Base-by-base conservation (phyloP, 495 filamentous ascomycete genomes). In the Chaetomium fimeti region DNA sequence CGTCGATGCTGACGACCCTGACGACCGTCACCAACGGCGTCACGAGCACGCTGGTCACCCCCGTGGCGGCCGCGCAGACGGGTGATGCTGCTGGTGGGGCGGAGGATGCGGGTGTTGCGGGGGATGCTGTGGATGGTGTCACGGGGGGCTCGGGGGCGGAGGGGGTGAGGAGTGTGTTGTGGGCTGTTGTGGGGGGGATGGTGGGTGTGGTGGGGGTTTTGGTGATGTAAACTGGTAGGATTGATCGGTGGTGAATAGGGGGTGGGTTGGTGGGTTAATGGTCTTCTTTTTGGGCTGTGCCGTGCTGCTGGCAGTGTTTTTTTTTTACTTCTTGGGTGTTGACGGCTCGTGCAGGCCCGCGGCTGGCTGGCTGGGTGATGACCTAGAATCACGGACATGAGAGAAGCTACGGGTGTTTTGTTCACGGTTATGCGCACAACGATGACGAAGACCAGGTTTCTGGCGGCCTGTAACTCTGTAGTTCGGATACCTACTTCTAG, bases 11-110 rank as follows among this genome's bases (percentile, higher is more conserved):
- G 45, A 57, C 54, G 15, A 63, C 61, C 12, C 42, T 63, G 28
- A 63, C 61, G 28, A 63, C 53, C 24, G 53, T 63, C 42, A 52
- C 15, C 5, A 24, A 57, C 22, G 61, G 61, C 4, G 61, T 63
- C 1, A 63, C 61, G n/a, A 15, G 42, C 4, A 63, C 61, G 15
- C 9, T 63, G 45, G 22, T 57, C 2, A 63, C 61, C 5, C 29
- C 53, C 0, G 28, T 52, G 4, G 61, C 61, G 36, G 61, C 60
- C 0, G 36, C 27, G 61, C 53, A 57, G 61, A 63, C 61, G 1
- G 12, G 52, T n/a, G n/a, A n/a, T n/a, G 12, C 5, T 16, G 27
- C 1, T 43, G 42, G 42, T 36, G 43, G 57, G 27, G 27, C 9
- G 42, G 49, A 16, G 11, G 27, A 24, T 52, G 49, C 22, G 8